Evolutionary conservation across 371 early-diverging fungal species (phyloP), one percentile per base, ranked within the genome.

Genomic region (Circinella umbellata): DNA sequence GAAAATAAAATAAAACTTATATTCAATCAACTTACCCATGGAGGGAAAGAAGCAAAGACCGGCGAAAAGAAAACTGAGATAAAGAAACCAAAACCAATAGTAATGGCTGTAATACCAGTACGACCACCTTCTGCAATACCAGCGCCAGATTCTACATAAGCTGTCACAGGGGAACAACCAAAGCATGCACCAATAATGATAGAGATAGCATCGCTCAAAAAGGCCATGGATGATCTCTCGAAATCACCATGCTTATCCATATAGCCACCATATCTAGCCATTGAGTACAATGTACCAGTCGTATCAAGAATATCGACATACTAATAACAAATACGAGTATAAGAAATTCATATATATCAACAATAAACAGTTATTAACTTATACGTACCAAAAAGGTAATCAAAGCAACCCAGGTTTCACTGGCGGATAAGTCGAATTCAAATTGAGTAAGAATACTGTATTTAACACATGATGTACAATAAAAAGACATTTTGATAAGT

Each of bases 271-370:
- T 92, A 94, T 60, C 84, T 83, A n/a, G 91, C 92, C 89, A 93
- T 91, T 10, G 92, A 90, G 65, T 89, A 93, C 83, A 94, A 75
- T 13, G 91, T 92, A 18, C 93, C 93, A 3, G 93, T 93, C 64
- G 91, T 88, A 73, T 93, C 93, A 74, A 94, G 77, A 61, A 94
- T 90, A 73, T 94, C 94, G 61, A 94, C 92, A 66, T 92, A 92
- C 53, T 68, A 51, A 15, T 13, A 27, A 1, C 2, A 66, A 34
- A 66, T 39, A 34, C 11, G 3, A 61, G 35, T 11, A 61, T 37
- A 35, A 10, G n/a, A 37, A n/a, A 57, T 14, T 14, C 57, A 3
- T n/a, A 15, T n/a, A n/a, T 14, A n/a, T 14, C 3, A 57, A 1
- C 57, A 47, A 9, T 3, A 15, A 15, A 47, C 27, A 47, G 47